phyloP scores from a whole-genome alignment of 2,329 filamentous ascomycete genomes.

The Colletotrichum shisoi region DNA sequence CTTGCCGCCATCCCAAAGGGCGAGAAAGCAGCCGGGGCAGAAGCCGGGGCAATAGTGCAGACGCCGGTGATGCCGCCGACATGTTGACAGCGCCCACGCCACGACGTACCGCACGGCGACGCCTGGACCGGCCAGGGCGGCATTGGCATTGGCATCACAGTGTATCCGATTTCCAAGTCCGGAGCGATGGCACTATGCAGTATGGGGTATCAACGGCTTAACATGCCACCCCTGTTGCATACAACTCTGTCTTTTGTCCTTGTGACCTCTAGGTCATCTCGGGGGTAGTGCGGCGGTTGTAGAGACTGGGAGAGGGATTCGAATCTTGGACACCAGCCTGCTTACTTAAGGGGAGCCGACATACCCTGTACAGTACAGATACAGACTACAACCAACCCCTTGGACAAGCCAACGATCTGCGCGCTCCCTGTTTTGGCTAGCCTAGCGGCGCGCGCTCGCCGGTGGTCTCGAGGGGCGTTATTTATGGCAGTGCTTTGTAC shows the following conservation, averaged over 20 bases:
- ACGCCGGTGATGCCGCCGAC: conserved; percentile 30
- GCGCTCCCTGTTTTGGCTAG: conserved; percentile 17
- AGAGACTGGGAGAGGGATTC: no score
- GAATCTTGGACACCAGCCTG: no score
- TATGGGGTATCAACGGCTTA: conserved; percentile 33
- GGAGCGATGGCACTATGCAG: no score
- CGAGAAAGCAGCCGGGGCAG: conserved; percentile 18
- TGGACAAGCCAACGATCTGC: conserved; percentile 13
- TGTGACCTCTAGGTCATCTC: conserved; percentile 36
- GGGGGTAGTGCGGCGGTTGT: conserved; percentile 7
- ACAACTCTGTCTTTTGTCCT: conserved; percentile 31
- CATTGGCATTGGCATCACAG: no score
- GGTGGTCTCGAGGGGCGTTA: conserved; percentile 2
- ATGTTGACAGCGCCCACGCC: conserved; percentile 34
- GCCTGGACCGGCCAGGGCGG: conserved; percentile 37
- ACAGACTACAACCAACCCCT: no score
- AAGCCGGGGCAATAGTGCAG: background rate
- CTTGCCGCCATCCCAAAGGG: conserved; percentile 28
- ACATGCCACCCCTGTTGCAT: conserved; percentile 29
- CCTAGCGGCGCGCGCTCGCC: conserved; percentile 1
- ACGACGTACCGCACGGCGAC: conserved; percentile 22
- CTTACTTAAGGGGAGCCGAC: no score
- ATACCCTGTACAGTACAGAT: no score
- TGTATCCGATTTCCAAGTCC: no score
- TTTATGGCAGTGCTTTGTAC: background rate